Percentiles rank a stretch among this genome's conserved stretches.
phyloP scores from a whole-genome alignment of 176 grass and related monocot species.

The Eragrostis nindensis region DNA sequence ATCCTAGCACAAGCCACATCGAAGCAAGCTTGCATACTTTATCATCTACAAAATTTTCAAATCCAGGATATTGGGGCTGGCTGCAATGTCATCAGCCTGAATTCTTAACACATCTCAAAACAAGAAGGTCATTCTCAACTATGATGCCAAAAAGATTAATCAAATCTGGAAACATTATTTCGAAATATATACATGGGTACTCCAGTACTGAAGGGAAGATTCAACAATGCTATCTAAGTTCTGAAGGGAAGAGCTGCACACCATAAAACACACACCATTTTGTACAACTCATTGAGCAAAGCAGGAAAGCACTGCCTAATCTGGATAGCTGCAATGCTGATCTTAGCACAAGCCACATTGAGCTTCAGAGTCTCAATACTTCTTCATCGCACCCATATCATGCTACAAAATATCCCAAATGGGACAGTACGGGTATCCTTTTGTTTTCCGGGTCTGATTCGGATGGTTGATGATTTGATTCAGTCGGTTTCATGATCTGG shows the following conservation, averaged over 20 bases:
- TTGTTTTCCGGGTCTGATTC: neutral
- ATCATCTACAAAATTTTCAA: neutral
- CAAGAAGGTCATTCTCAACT: neutral
- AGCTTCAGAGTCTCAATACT: slow-evolving; percentile 6
- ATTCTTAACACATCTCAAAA: neutral
- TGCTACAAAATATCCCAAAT: slow-evolving; percentile 9
- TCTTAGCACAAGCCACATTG: neutral
- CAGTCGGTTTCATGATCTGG: slow-evolving; percentile 64
- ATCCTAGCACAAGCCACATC: neutral
- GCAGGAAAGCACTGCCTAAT: slow-evolving; percentile 23
- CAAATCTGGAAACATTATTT: neutral
- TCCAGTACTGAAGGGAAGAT: neutral
- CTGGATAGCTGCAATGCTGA: neutral
- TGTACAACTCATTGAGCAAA: slow-evolving; percentile 4
- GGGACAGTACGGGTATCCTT: neutral
- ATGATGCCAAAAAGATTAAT: neutral
- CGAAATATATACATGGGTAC: neutral
- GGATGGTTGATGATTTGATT: slow-evolving; percentile 7
- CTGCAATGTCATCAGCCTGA: neutral
- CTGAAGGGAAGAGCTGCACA: neutral
- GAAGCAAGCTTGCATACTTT: neutral
- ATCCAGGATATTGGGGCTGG: neutral
- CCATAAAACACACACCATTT: neutral
- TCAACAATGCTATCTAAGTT: neutral
- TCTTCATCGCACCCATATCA: neutral